Conservation (phyloP, 768 basidiomycete species). For the Tulasnella sp. region DNA sequence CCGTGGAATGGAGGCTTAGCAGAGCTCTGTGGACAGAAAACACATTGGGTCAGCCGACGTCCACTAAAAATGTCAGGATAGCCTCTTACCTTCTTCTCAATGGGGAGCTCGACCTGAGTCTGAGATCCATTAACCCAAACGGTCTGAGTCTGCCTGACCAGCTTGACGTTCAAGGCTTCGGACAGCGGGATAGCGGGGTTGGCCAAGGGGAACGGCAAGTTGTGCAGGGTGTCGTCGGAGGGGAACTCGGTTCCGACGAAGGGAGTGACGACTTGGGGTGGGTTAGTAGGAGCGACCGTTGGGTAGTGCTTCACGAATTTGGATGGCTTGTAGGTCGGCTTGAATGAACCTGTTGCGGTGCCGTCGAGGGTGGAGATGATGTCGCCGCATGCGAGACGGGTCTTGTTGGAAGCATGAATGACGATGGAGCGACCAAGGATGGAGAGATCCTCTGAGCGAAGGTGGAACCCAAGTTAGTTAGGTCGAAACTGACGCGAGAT, state of each 20-base stretch:
- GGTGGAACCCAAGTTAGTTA: neutral
- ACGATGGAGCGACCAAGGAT: slow-evolving; percentile 27
- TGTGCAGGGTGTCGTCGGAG: slow-evolving; percentile 1
- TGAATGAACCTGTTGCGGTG: slow-evolving; percentile 4
- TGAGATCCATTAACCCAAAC: slow-evolving; percentile 8
- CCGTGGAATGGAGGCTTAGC: neutral
- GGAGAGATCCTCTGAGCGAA: slow-evolving; percentile 25
- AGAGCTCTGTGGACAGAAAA: neutral
- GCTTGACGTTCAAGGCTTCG: slow-evolving; percentile 15
- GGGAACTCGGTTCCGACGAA: slow-evolving; percentile 15
- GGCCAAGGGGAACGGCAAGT: slow-evolving; percentile 17
- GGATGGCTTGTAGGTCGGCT: slow-evolving; percentile 22
- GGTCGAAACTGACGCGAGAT: neutral
- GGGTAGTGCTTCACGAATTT: slow-evolving; percentile 27
- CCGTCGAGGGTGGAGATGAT: slow-evolving; percentile 25
- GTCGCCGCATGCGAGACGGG: slow-evolving; percentile 26
- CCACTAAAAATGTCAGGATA: neutral
- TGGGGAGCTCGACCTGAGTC: neutral
- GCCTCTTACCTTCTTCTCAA: slow-evolving; percentile 16
- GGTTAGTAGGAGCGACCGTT: slow-evolving; percentile 13
- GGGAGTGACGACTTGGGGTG: slow-evolving; percentile 17
- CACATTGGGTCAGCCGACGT: neutral
- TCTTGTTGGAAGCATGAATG: slow-evolving; percentile 28
- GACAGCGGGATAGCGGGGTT: slow-evolving; percentile 10
- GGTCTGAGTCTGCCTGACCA: neutral